phyloP scores from a whole-genome alignment of 805 yeast genomes.

The Kodamaea hsintzibuensis region DNA sequence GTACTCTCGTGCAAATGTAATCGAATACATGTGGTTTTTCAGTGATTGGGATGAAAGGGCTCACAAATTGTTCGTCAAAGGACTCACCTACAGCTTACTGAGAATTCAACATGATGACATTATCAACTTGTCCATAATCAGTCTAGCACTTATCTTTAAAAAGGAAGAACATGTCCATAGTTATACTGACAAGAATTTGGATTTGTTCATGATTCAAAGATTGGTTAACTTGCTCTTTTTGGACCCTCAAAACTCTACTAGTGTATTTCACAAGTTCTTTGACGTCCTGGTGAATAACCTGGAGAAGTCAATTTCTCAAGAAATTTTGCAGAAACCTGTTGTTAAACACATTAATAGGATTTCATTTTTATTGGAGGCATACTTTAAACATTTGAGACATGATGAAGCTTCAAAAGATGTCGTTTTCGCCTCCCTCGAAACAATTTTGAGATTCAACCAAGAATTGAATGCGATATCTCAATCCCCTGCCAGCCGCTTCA shows the following conservation, averaged over 20 bases:
- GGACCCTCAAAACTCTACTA: constrained; percentile 11
- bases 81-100: constrained; percentile 26
- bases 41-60: constrained; percentile 33
- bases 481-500: constrained; percentile 14
- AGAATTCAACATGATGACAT: constrained; percentile 23
- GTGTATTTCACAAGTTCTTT: constrained; percentile 21
- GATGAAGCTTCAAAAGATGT: constrained; percentile 17
- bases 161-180: constrained; percentile 20
- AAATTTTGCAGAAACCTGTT: constrained; percentile 37
- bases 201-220: constrained; percentile 19
- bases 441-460: constrained; percentile 32
- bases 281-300: constrained; percentile 12
- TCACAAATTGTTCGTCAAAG: constrained; percentile 27
- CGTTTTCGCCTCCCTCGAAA: constrained; percentile 19
- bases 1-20: constrained; percentile 25
- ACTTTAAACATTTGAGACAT: constrained; percentile 21
- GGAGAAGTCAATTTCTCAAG: constrained; percentile 2
- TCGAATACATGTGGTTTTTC: constrained; percentile 36
- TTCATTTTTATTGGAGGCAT: constrained; percentile 45
- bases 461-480: constrained; percentile 15
- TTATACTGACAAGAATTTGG: constrained; percentile 21
- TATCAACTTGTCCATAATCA: constrained; percentile 31
- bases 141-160: constrained; percentile 34
- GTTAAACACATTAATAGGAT: constrained; percentile 50
- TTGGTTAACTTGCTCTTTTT: constrained; percentile 23